Conservation (phyloP, 495 filamentous ascomycete species). For the Podospora conica region DNA sequence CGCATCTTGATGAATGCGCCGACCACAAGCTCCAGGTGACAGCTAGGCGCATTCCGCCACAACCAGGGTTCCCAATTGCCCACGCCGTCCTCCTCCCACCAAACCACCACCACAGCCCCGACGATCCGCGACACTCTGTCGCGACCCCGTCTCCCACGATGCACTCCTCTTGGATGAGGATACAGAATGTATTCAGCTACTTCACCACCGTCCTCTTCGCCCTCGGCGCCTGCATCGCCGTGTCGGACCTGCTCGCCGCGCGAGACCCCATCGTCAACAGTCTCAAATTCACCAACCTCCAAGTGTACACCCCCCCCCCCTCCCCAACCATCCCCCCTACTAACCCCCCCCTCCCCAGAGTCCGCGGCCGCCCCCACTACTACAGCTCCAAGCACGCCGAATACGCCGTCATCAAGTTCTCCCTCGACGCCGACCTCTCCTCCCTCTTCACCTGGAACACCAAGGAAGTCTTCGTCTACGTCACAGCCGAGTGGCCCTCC, state of each 20-base stretch:
- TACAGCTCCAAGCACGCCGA: constrained; percentile 88
- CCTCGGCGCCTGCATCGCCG: constrained; percentile 70
- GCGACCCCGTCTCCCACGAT: constrained; percentile 45
- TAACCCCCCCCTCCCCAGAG: constrained; percentile 41
- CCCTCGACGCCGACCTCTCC: constrained; percentile 77
- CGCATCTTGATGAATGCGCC: background rate
- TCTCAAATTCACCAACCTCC: constrained; percentile 68
- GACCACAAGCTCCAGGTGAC: constrained; percentile 13
- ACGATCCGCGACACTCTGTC: background rate
- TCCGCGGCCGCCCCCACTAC: constrained; percentile 87
- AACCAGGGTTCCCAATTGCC: background rate
- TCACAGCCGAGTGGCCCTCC: constrained; percentile 79
- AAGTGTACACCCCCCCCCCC: constrained; percentile 60
- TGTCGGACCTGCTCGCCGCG: constrained; percentile 67
- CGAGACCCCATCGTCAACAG: constrained; percentile 57
- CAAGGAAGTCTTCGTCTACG: constrained; percentile 96
- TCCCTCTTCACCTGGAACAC: constrained; percentile 99
- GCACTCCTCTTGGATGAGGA: constrained; percentile 78
- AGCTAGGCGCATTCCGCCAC: background rate
- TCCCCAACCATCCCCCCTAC: background rate
- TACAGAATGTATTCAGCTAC: constrained; percentile 93
- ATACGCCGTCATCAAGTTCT: constrained; percentile 89
- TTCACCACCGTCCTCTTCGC: constrained; percentile 90
- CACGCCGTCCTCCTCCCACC: background rate
- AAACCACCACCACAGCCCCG: background rate